phyloP scores from a whole-genome alignment of 225 moss, liverwort and hornwort species.

The Climacium dendroides region DNA sequence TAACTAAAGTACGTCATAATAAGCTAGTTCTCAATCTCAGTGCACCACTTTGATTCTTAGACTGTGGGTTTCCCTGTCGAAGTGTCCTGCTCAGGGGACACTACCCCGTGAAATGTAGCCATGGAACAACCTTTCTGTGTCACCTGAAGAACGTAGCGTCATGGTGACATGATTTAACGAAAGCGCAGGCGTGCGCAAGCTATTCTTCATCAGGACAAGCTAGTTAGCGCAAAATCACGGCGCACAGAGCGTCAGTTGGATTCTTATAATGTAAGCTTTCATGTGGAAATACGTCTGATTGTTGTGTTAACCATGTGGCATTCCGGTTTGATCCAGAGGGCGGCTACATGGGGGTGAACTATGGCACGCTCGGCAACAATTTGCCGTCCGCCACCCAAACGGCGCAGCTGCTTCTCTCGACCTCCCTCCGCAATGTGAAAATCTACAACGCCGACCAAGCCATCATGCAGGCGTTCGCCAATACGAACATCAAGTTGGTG shows the following conservation, averaged over 20 bases:
- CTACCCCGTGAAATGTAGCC: not conserved
- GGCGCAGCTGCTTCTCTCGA: constrained; percentile 47
- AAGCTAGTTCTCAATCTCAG: not conserved
- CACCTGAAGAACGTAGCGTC: not conserved
- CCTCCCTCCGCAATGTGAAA: constrained; percentile 47
- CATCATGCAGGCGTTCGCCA: constrained; percentile 55
- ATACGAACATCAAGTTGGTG: constrained; percentile 36
- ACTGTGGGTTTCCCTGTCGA: not conserved
- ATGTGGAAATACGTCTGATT: not conserved
- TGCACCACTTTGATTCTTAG: too few relatives aligned
- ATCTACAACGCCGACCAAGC: constrained; percentile 51
- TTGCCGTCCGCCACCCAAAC: constrained; percentile 53
- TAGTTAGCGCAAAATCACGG: not conserved
- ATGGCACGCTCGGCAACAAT: constrained; percentile 58
- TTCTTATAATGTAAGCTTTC: too few relatives aligned
- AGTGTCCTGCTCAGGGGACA: not conserved
- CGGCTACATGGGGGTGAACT: constrained; percentile 48
- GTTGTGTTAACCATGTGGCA: not conserved
- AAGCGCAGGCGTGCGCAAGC: not conserved
- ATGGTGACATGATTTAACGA: too few relatives aligned
- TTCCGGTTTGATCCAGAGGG: not conserved
- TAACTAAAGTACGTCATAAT: too few relatives aligned
- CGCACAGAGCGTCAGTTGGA: not conserved
- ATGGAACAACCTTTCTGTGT: not conserved
- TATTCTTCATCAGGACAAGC: not conserved